Base-by-base conservation (phyloP, 148 eudicot species). In the Camellia sinensis region DNA sequence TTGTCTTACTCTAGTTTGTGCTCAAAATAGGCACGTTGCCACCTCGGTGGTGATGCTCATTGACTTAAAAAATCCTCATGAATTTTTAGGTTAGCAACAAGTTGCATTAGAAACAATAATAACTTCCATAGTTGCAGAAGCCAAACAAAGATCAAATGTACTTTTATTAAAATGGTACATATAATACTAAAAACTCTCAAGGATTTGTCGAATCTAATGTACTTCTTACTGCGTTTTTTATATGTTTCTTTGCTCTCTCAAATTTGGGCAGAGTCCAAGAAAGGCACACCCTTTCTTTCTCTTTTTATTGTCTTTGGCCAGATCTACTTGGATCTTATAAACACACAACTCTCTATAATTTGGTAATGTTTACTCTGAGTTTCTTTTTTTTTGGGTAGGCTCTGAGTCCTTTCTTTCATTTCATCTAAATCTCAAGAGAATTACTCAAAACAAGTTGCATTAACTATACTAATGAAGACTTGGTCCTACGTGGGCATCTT, bases 11-110 rank as follows among this genome's bases (percentile, higher is more conserved):
- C 0, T 37, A 37, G 40, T 67, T 45, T 11, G 22, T 45, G 71
- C 71, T 67, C 71, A 45, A 91, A 80, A 82, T 75, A 78, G 77
- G 21, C 68, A 56, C n/a, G 74, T 17, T 70, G 69, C 48, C 71
- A 80, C 86, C 79, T 90, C 18, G 88, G 84, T 61, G 75, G 78
- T 88, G 86, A 75, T 86, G 90, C 77, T 61, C 81, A 84, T 90
- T 88, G 90, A 90, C 90, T 86, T 88, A n/a, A n/a, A 70, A 78
- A 74, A 70, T 22, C 56, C 22, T 61, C 29, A 75, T 43, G 72
- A 67, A 68, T n/a, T 63, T 67, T 67, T 17, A 67, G 48, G 15
- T 37, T 67, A 18, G 17, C 41, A 70, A 45, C 21, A 73, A 83
- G 74, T 37, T 75, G 80, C 74, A 53, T 61, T 13, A 29, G 77